Base-by-base conservation (phyloP, 2,329 filamentous ascomycete species). In the Coleophoma crateriformis region DNA sequence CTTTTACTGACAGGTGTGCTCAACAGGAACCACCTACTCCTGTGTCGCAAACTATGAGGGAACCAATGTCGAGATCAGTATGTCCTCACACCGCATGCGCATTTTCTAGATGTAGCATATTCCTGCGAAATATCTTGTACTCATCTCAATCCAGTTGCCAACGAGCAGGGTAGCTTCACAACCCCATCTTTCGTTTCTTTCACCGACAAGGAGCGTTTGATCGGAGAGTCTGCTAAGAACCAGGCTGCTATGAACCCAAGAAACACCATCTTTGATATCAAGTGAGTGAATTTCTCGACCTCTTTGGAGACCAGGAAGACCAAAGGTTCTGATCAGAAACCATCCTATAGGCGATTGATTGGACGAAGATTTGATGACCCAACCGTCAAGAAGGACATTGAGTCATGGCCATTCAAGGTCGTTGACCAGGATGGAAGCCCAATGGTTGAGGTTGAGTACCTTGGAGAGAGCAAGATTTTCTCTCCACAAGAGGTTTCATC, bases 401-500 rank as follows among this genome's bases (percentile, higher is more conserved):
- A 96, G 79, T 94, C 90, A 61, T 99, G 94, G 92, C 94, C 94
- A 65, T 99, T 99, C 88, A 96, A 95, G 84, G 88, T 99, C 68
- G 74, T 95, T 63, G 90, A 96, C 71, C 85, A 90, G 66, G 85
- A 82, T 63, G 89, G 88, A 69, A 89, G 84, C 79, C 94, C 94
- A 62, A 83, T 89, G 72, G 90, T 99, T 63, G 78, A 96, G 81
- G 94, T 99, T 60, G 82, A 96, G 71, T 97, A 97, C 78, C 84
- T 97, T 60, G 87, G 86, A 64, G 90, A 95, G 82, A 89, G 78
- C 71, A 96, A 97, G 87, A 84, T 79, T 58, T 99, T 99, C 83
- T 95, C 91, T 46, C 89, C 94, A 55, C 92, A 99, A 79, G 94
- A 99, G 77, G 94, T 99, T 74, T 99, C 94, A 57, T 88, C 94